Conservation (phyloP, 257 asterid genomes). For the Vinca minor region DNA sequence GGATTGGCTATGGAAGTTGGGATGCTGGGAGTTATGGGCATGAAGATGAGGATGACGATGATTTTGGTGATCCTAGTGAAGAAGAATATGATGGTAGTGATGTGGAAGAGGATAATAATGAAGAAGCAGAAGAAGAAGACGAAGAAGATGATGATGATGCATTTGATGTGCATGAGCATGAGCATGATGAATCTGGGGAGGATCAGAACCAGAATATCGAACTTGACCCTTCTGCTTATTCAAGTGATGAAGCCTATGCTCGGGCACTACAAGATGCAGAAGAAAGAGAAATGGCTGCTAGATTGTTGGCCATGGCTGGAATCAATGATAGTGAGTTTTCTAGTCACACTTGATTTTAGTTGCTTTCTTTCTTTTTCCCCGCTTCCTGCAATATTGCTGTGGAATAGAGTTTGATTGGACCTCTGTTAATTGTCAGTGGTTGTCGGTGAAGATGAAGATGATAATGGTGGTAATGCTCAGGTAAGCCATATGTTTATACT, state of each 20-base stretch:
- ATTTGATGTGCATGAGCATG: conserved; percentile 56
- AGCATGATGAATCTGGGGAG: conserved; percentile 45
- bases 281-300: conserved; percentile 83
- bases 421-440: conserved; percentile 32
- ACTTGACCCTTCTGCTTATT: conserved; percentile 76
- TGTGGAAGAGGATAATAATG: conserved; percentile 40
- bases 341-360: neutral
- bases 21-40: conserved; percentile 51
- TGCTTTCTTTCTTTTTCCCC: conserved; percentile 5
- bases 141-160: conserved; percentile 44
- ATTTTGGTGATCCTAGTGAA: conserved; percentile 57
- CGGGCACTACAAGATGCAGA: conserved; percentile 93
- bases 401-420: conserved; percentile 10
- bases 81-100: conserved; percentile 59
- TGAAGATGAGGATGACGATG: conserved; percentile 44
- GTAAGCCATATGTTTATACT: conserved; percentile 23
- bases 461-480: conserved; percentile 54
- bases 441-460: conserved; percentile 50
- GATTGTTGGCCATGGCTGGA: conserved; percentile 80
- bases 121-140: conserved; percentile 27
- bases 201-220: conserved; percentile 42
- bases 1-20: conserved; percentile 71
- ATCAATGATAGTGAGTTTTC: conserved; percentile 47
- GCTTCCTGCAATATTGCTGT: neutral
- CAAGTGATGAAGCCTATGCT: conserved; percentile 94